Evolutionary conservation across 306 rosid genomes (phyloP), one percentile per base, ranked within the genome.

Genomic region (Sicyos edulis): DNA sequence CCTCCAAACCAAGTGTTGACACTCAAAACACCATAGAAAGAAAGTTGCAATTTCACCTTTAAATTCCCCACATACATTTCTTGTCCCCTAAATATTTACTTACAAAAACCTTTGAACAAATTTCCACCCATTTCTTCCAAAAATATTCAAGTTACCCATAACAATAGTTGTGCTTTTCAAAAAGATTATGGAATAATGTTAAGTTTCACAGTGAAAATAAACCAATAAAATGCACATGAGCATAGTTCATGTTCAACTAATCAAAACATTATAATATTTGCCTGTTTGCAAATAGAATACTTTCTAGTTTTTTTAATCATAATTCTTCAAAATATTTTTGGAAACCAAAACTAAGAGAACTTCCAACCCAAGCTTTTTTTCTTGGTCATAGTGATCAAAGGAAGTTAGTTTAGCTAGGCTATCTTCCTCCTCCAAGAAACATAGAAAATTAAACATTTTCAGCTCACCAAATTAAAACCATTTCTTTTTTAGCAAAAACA

Each of bases 401-500:
- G 13, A 29, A 60, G 47, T 32, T 61, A 61, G 67, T 21, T 61
- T 16, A 62, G 8, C 20, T 16, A 62, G 68, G 49, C 49, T 49
- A 62, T 34, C 68, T 62, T 62, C 68, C 47, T 16, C 7, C 13
- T 8, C 6, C 0, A 62, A 62, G 40, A 45, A 61, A 32, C 78
- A 40, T 0, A 37, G 53, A 64, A 56, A 58, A 7, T 16, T 15
- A 40, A 72, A n/a, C 64, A 76, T 45, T 9, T 86, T 91, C 88
- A 80, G 97, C 83, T 91, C 89, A 91, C 97, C 97, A 88, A 91
- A 85, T 85, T 73, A 51, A 79, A 85, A 80, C 85, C 6, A 3
- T 61, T 61, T 34, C 8, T 6, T 60, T 22, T 65, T 34, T 0
- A 14, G 1, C 66, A 74, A 76, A 80, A 86, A 59, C 74, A 86